phyloP scores from a whole-genome alignment of 2,329 filamentous ascomycete genomes.

The Magnaporthiopsis rhizophila region DNA sequence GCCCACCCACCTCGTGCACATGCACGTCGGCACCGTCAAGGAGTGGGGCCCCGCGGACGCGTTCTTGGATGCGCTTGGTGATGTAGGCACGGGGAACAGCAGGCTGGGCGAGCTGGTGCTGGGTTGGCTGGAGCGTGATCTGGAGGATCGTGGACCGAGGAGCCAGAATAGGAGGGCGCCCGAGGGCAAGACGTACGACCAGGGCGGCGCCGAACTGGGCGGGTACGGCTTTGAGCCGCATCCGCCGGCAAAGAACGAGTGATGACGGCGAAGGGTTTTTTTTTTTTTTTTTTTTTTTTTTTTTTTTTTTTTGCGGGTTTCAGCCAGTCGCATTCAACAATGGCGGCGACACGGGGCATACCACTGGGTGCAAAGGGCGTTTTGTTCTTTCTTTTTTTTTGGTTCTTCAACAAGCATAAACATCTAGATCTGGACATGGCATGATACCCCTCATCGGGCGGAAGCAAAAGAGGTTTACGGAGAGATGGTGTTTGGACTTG shows the following conservation, averaged over 20 bases:
- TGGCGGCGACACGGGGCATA: background rate
- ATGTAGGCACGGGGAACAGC: constrained; percentile 60
- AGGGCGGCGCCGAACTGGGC: constrained; percentile 41
- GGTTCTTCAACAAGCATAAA: background rate
- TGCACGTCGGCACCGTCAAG: constrained; percentile 82
- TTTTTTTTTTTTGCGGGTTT: background rate
- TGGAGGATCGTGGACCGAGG: constrained; percentile 70
- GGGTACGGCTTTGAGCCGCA: constrained; percentile 51
- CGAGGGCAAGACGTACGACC: constrained; percentile 57
- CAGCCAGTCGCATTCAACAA: background rate
- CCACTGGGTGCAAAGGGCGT: background rate
- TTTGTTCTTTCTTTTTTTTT: background rate
- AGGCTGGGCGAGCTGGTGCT: constrained; percentile 81
- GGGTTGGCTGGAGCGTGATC: constrained; percentile 75
- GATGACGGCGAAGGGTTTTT: background rate
- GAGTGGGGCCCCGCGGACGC: constrained; percentile 71
- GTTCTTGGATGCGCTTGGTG: constrained; percentile 42
- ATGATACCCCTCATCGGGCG: too few species aligned
- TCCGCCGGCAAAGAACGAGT: constrained; percentile 11
- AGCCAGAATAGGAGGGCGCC: constrained; percentile 45
- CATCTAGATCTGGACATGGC: too few species aligned
- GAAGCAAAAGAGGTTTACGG: too few species aligned
- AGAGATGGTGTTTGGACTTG: too few species aligned
- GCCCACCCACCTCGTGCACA: constrained; percentile 94
- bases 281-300: background rate